A percentile compares a stretch with the other conserved stretches of the same genome.
phyloP scores from a whole-genome alignment of 805 yeast species.

The Komagataella ulmi region DNA sequence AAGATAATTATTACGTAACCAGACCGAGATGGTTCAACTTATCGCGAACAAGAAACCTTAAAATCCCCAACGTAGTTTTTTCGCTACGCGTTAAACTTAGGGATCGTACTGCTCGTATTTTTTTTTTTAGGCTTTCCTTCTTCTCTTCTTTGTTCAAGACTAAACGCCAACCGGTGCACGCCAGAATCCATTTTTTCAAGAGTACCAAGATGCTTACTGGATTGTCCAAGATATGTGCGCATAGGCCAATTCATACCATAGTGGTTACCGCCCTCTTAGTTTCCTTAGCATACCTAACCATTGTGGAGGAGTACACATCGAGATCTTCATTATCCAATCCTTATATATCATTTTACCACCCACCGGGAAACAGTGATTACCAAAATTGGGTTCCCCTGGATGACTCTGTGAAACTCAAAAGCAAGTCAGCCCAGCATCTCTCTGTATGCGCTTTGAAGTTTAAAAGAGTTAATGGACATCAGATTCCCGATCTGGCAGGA shows the following conservation, averaged over 20 bases:
- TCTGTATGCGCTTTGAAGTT: slow-evolving; percentile 47
- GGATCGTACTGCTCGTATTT: not conserved
- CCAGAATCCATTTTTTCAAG: not conserved
- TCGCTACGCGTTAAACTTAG: not conserved
- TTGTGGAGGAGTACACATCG: slow-evolving; percentile 48
- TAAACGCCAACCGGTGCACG: not conserved
- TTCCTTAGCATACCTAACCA: slow-evolving; percentile 66
- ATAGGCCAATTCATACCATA: slow-evolving; percentile 78
- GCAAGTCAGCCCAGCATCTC: slow-evolving; percentile 29
- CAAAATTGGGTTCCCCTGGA: slow-evolving; percentile 36
- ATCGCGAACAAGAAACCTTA: not conserved
- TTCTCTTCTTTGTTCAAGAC: not conserved
- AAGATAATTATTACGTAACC: not conserved
- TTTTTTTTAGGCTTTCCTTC: not conserved
- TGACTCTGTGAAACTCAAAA: slow-evolving; percentile 18
- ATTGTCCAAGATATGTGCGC: slow-evolving; percentile 42
- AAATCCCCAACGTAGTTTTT: not conserved
- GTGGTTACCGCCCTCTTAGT: slow-evolving; percentile 61
- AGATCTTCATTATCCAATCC: slow-evolving; percentile 3
- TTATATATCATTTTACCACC: slow-evolving; percentile 20
- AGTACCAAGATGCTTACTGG: slow-evolving; percentile 4
- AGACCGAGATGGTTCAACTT: not conserved
- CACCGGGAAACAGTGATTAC: slow-evolving; percentile 18
- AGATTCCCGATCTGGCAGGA: slow-evolving; percentile 26
- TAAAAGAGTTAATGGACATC: slow-evolving; percentile 26